Base-by-base conservation (phyloP, 441 rosid species). In the Bocquillonia castaneifolia region DNA sequence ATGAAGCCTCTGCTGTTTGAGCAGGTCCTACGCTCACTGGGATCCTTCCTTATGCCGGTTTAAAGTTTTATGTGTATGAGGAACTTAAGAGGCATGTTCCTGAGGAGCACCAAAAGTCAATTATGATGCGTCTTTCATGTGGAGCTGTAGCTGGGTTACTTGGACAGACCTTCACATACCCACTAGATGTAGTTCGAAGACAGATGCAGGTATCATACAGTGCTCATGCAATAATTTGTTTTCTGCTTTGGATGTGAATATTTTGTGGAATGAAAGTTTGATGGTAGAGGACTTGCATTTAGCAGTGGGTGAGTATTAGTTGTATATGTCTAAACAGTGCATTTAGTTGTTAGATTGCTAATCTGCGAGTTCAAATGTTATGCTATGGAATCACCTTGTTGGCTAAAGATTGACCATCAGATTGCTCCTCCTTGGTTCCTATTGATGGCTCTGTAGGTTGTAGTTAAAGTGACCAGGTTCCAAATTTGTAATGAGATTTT, bases 121-220 rank as follows among this genome's bases (percentile, higher is more conserved):
- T 91, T 72, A 60, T 74, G 62, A 85, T 88, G 95, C 97, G 90
- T 67, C 85, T 93, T 70, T 84, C 93, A 68, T 93, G 98, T 81
- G 98, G 98, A 72, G 98, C 96, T 32, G 69, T 91, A 34, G 98
- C 98, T 74, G 98, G 97, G 61, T 79, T 93, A 70, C 76, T 93
- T 67, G 98, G 98, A 57, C 98, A 91, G 82, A 91, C 96, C 63
- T 74, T 91, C 47, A 93, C 98, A 34, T 93, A 93, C 77, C 98
- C 98, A 1, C 71, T 93, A 74, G 96, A 93, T 82, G 98, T 93
- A 70, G 97, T 93, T 51, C 82, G 97, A 79, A 82, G 98, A 73
- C 98, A 93, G 79, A 93, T 93, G 98, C 97, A 91, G 98, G 98
- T 93, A 79, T 32, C 9, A 44, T 18, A 3, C 12, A 23, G 31